phyloP scores from a whole-genome alignment of 75 land plant species.

The Cryptomeria japonica region DNA sequence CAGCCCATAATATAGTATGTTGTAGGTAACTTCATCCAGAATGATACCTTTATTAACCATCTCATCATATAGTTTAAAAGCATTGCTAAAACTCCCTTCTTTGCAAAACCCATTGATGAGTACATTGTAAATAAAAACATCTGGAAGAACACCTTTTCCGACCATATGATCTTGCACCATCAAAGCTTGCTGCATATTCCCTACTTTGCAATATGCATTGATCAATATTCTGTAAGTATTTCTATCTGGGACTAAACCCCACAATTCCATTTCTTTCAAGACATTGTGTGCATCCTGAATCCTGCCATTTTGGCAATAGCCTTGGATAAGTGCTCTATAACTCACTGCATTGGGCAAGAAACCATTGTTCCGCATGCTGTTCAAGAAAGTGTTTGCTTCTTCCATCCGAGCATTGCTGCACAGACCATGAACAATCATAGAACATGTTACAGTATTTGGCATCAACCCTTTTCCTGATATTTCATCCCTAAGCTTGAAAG shows the following conservation, averaged over 20 bases:
- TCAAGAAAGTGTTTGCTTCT: constrained; percentile 36
- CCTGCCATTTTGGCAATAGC: constrained; percentile 53
- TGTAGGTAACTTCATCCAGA: constrained; percentile 63
- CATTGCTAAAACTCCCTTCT: constrained; percentile 46
- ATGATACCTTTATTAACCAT: constrained; percentile 36
- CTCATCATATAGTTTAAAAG: constrained; percentile 33
- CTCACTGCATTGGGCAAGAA: constrained; percentile 54
- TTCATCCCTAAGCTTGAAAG: constrained; percentile 34
- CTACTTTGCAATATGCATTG: constrained; percentile 54
- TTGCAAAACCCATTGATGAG: constrained; percentile 50
- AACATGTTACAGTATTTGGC: constrained; percentile 45
- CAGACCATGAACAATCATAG: constrained; percentile 45
- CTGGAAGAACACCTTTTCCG: constrained; percentile 33
- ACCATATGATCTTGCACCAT: constrained; percentile 44
- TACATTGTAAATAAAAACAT: constrained; percentile 50
- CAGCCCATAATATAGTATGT: constrained; percentile 46
- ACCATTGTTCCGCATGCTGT: constrained; percentile 51
- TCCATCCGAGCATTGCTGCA: constrained; percentile 44
- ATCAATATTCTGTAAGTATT: constrained; percentile 74
- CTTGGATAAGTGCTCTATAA: constrained; percentile 70
- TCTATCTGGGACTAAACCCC: constrained; percentile 55
- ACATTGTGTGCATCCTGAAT: constrained; percentile 42
- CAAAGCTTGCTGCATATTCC: constrained; percentile 31
- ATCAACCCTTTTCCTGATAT: constrained; percentile 46
- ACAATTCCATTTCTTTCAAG: constrained; percentile 51